These are phyloP conservation scores for Heliosperma pusillum DNA, from an alignment of 148 eudicot genomes.

Conservation along the genomic window DNA sequence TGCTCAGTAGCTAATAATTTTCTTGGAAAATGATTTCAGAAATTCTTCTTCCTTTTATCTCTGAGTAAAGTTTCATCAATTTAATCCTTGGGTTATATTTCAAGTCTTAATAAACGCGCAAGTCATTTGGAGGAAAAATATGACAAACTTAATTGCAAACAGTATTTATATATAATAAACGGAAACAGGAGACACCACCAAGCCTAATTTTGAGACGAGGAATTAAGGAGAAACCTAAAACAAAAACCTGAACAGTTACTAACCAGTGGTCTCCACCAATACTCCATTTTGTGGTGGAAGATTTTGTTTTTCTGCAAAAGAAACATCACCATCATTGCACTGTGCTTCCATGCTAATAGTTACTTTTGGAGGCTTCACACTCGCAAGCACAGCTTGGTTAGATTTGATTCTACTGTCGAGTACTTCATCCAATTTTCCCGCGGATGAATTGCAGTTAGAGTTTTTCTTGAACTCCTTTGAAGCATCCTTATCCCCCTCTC, in stretches of 20 bases:
- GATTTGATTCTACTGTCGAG: conserved; percentile 24
- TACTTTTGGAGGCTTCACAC: conserved; percentile 19
- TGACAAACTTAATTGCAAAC: not conserved
- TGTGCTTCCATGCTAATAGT: conserved; percentile 19
- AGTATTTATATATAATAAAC: not conserved
- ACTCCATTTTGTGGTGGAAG: conserved; percentile 29
- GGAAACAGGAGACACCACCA: not conserved
- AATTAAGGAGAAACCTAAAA: not conserved
- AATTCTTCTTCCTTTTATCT: too few relatives aligned
- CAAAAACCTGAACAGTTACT: conserved; percentile 21
- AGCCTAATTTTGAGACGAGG: not conserved
- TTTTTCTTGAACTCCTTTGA: conserved; percentile 9
- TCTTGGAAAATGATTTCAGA: too few relatives aligned
- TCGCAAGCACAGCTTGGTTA: conserved; percentile 29
- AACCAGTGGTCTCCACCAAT: conserved; percentile 53
- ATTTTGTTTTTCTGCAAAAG: conserved; percentile 24
- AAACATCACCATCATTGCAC: conserved; percentile 18
- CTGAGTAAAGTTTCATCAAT: too few relatives aligned
- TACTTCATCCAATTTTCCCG: conserved; percentile 27
- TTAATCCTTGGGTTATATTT: too few relatives aligned
- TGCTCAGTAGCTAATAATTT: too few relatives aligned
- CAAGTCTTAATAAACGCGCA: not conserved
- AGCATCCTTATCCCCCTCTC: conserved; percentile 18
- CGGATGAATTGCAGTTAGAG: conserved; percentile 7
- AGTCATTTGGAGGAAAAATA: not conserved